Base-by-base conservation (phyloP, 2,329 filamentous ascomycete genomes). In the Huntiella moniliformis region DNA sequence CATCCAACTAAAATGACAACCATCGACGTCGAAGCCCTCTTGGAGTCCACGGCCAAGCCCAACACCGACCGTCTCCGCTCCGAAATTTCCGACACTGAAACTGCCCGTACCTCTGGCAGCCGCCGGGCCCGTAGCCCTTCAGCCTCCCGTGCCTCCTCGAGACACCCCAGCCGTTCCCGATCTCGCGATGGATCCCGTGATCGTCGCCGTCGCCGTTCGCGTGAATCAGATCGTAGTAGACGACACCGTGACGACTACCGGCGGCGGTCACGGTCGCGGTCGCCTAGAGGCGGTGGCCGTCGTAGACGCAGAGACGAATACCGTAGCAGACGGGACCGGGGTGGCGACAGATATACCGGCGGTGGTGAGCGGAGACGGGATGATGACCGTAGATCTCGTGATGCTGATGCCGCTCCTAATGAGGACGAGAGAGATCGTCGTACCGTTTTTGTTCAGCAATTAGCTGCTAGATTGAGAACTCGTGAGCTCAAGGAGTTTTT, bases 381-480 rank as follows among this genome's bases (percentile, higher is more conserved):
- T 48, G 70, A 74, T 44, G 67, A 72, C 8, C 60, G 58, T 38
- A 57, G 61, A 46, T 60, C 60, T 40, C 52, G 61, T 35, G 66
- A 61, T 55, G 63, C 62, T 54, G 71, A 74, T 51, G 61, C 60
- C 47, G 77, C 80, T 45, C 80, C 85, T 22, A 94, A 82, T 56
- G 87, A 95, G 61, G 91, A 96, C 64, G 91, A 98, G 65, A 82
- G 88, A 58, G 91, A 98, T 66, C 81, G 85, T 56, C 82, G 91
- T 56, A 98, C 92, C 49, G 85, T 98, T 50, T 98, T 98, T 60
- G 91, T 98, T 46, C 91, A 98, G 68, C 91, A 98, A 65, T 80
- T 98, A 58, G 91, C 91, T 54, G 87, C 87, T 54, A 83, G 91
- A 58, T 73, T 96, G 53, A 79, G 88, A 55, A 94, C 84, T 47